Percentiles rank a stretch among this genome's conserved stretches.
These are phyloP conservation scores for Gossypium turneri DNA, from an alignment of 345 rosid genomes.

Conservation along the genomic window DNA sequence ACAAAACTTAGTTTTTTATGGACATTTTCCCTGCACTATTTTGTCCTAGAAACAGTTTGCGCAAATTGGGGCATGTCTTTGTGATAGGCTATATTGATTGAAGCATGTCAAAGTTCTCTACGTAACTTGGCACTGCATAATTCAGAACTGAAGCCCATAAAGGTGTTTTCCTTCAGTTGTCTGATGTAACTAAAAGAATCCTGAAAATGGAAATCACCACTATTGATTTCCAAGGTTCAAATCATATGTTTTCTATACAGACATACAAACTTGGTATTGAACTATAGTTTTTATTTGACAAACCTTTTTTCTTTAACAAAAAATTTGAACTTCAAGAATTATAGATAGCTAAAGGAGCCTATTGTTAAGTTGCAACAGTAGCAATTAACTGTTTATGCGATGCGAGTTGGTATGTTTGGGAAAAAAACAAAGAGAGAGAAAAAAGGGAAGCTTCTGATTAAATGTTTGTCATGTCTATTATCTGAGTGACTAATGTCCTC, in stretches of 20 bases:
- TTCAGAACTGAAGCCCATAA: not conserved
- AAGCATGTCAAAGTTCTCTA: not conserved
- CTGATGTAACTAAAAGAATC: not conserved
- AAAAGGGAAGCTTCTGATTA: not conserved
- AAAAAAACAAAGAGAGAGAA: not conserved
- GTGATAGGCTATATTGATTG: conserved; percentile 3
- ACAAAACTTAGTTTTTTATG: not conserved
- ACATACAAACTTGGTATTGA: not conserved
- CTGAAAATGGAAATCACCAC: not conserved
- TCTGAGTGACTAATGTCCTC: conserved; percentile 30
- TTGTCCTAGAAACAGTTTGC: not conserved
- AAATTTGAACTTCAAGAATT: not conserved
- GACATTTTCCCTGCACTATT: not conserved
- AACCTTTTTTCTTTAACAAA: not conserved
- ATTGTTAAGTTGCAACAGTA: not conserved
- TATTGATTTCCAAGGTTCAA: not conserved
- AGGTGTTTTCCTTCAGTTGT: not conserved
- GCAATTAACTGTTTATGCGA: not conserved
- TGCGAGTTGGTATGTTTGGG: not conserved
- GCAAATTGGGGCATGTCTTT: not conserved
- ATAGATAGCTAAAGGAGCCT: not conserved
- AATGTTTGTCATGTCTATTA: not conserved
- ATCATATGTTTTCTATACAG: not conserved
- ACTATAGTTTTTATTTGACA: conserved; percentile 3
- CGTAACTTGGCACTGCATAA: not conserved